Evolutionary conservation across 1,284 basidiomycete genomes (phyloP).

Genomic region (Trichosporon sp.): DNA sequence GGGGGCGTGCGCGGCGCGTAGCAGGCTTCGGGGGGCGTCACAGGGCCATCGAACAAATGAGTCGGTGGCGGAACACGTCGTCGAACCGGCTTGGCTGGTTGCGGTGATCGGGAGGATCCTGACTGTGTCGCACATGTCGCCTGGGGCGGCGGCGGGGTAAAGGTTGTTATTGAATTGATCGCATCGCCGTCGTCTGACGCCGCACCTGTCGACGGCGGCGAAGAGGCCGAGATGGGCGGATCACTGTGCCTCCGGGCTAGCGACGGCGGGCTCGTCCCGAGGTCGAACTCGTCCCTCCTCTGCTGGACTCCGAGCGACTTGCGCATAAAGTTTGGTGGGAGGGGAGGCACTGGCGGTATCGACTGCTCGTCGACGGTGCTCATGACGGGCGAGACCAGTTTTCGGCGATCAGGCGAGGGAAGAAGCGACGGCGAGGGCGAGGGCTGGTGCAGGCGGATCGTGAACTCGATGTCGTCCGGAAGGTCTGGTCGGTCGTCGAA

Average conservation of each 20-base stretch:
- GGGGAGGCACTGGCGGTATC: not conserved
- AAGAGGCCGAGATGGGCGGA: not conserved
- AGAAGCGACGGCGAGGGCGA: not conserved
- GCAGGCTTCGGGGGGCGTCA: slow-evolving; percentile 2
- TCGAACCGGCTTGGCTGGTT: not conserved
- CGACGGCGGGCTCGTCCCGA: not conserved
- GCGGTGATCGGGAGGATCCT: not conserved
- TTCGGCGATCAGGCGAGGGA: not conserved
- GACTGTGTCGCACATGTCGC: not conserved
- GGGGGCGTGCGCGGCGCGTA: not conserved
- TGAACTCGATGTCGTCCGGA: not conserved
- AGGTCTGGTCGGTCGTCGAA: not conserved
- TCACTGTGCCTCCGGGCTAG: not conserved
- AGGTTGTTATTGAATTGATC: not conserved
- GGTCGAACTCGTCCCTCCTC: not conserved
- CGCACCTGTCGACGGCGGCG: not conserved
- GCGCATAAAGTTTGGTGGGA: not conserved
- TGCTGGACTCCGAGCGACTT: not conserved
- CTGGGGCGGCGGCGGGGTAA: not conserved
- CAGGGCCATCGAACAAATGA: slow-evolving; percentile 1
- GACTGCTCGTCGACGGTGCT: not conserved
- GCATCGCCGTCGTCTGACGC: not conserved
- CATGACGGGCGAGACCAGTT: not conserved
- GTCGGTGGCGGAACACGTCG: slow-evolving; percentile 2
- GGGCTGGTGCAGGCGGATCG: not conserved